A percentile compares a stretch with the other conserved stretches of the same genome.
Evolutionary conservation across 2,329 filamentous ascomycete species (phyloP).

Genomic region (Phoma herbarum): DNA sequence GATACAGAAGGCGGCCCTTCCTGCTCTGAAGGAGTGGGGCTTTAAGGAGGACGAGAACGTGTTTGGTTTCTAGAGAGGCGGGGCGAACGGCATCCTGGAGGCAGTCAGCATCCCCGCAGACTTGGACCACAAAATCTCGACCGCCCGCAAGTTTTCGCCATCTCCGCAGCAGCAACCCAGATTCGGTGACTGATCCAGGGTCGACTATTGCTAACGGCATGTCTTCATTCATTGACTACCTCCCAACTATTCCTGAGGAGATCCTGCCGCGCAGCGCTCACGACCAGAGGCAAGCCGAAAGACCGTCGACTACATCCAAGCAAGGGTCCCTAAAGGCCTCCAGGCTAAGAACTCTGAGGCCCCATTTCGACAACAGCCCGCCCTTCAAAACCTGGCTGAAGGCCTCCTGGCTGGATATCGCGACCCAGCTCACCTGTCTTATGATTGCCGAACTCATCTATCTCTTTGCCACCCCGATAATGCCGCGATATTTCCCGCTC

Average conservation of each 20-base stretch:
- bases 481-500: conserved; percentile 66
- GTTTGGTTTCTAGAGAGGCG: conserved; percentile 52
- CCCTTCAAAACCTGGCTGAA: conserved; percentile 26
- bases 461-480: conserved; percentile 59
- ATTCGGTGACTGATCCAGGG: background rate
- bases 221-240: background rate
- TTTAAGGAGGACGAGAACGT: conserved; percentile 57
- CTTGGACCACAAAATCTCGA: background rate
- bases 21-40: conserved; percentile 57
- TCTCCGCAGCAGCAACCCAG: background rate
- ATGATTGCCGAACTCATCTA: conserved; percentile 57
- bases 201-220: background rate
- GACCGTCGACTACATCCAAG: background rate
- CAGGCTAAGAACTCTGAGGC: background rate
- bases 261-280: background rate
- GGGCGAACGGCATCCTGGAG: background rate
- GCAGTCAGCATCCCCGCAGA: background rate
- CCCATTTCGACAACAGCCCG: conserved; percentile 26
- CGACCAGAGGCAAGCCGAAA: background rate
- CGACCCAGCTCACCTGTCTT: conserved; percentile 70
- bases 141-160: background rate
- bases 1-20: conserved; percentile 62
- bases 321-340: background rate
- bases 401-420: conserved; percentile 63
- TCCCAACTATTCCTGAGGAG: background rate